Conservation (phyloP, 139 green algal genomes). For the Eudorina sp. region DNA sequence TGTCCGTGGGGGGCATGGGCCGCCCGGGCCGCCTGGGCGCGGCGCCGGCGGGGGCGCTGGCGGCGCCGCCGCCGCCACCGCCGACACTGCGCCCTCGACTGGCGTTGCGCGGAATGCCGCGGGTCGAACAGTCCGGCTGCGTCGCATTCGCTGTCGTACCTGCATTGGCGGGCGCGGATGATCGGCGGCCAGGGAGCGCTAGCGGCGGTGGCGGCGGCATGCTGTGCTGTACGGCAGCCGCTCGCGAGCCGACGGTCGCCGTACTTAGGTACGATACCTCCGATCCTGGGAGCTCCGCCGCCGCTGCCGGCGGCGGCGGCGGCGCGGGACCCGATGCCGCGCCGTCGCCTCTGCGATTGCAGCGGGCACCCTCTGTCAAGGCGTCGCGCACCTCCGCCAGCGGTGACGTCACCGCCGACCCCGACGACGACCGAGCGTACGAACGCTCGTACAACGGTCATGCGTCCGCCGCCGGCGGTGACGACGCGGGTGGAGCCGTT, state of each 20-base stretch:
- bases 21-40: not conserved
- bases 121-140: not conserved
- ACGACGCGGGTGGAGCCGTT: not conserved
- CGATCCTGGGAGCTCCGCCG: not conserved
- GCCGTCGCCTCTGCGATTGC: not conserved
- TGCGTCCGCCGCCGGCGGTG: not conserved
- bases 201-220: not conserved
- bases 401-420: not conserved
- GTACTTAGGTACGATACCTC: not conserved
- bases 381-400: not conserved
- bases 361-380: not conserved
- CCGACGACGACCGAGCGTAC: not conserved
- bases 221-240: slow-evolving; percentile 14
- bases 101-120: slow-evolving; percentile 21
- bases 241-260: slow-evolving; percentile 9
- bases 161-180: not conserved
- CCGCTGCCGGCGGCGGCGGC: not conserved
- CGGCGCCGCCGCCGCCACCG: slow-evolving; percentile 24
- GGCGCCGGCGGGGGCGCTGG: not conserved
- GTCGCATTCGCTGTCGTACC: not conserved
- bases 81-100: slow-evolving; percentile 11
- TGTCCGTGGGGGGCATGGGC: not conserved
- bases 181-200: not conserved
- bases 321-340: not conserved
- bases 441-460: not conserved